Conservation (phyloP, 2,329 filamentous ascomycete species). For the Fusarium cicatricum region DNA sequence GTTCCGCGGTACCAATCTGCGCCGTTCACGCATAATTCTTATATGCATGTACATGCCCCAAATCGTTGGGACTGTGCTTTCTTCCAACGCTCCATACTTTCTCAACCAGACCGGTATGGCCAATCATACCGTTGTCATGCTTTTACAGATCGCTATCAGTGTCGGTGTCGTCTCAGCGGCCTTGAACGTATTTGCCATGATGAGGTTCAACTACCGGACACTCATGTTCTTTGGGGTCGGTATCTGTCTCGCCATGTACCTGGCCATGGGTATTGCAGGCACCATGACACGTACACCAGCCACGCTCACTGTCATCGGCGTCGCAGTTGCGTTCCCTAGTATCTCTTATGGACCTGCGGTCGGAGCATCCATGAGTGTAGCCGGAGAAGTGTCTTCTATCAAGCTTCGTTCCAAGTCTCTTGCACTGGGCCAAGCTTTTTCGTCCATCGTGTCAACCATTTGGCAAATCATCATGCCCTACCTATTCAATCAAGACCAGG, state of each 20-base stretch:
- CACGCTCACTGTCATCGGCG: constrained; percentile 2
- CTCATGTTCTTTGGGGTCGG: constrained; percentile 7
- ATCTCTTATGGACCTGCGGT: constrained; percentile 10
- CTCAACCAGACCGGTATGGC: constrained; percentile 11
- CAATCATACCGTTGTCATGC: constrained; percentile 4
- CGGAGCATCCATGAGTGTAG: constrained; percentile 1
- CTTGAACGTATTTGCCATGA: constrained; percentile 2
- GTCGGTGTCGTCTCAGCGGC: background rate
- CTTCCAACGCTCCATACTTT: constrained; percentile 10
- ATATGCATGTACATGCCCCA: constrained; percentile 13
- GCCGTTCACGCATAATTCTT: constrained; percentile 1
- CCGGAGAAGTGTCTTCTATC: constrained; percentile 6
- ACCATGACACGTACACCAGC: constrained; percentile 3
- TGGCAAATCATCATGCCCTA: constrained; percentile 9
- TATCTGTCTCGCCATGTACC: constrained; percentile 1
- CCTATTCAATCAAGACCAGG: constrained; percentile 9
- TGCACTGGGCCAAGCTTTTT: constrained; percentile 1
- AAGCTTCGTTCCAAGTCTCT: constrained; percentile 10
- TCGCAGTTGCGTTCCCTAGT: constrained; percentile 6
- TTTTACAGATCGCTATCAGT: constrained; percentile 5
- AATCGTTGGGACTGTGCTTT: constrained; percentile 5
- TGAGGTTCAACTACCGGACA: constrained; percentile 1
- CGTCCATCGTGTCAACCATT: background rate
- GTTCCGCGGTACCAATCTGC: constrained; percentile 2
- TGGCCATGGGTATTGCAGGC: constrained; percentile 10